Evolutionary conservation across 2,329 filamentous ascomycete species (phyloP).

Genomic region (Aspergillus alliaceus): DNA sequence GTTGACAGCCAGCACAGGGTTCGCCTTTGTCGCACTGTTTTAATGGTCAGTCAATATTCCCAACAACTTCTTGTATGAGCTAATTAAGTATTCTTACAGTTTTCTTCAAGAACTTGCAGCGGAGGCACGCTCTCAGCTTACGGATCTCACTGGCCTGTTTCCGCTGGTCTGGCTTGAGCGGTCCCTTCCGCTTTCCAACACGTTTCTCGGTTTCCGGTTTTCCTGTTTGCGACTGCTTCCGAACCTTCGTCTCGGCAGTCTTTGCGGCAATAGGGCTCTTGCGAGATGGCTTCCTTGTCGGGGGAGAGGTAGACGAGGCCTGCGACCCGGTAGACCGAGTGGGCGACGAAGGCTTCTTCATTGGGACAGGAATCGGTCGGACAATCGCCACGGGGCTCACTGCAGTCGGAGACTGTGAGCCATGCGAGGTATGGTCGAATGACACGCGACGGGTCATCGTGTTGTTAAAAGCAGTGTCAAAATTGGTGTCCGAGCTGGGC

Average conservation of each 20-base stretch:
- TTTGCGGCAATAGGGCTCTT: conserved; percentile 79
- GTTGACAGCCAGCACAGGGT: conserved; percentile 91
- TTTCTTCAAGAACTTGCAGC: conserved; percentile 99
- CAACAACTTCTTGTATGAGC: not conserved
- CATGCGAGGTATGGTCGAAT: conserved; percentile 44
- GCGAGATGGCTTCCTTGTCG: conserved; percentile 64
- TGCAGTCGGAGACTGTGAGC: conserved; percentile 45
- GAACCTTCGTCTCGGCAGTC: conserved; percentile 78
- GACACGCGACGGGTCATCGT: conserved; percentile 39
- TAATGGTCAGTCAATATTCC: not conserved
- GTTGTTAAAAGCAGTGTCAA: conserved; percentile 54
- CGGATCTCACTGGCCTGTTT: conserved; percentile 97
- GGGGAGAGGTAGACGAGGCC: conserved; percentile 65
- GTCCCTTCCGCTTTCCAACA: conserved; percentile 85
- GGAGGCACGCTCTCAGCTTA: conserved; percentile 87
- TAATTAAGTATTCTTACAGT: conserved; percentile 50
- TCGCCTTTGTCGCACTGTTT: conserved; percentile 84
- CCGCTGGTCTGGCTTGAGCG: conserved; percentile 86
- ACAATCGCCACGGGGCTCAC: conserved; percentile 69
- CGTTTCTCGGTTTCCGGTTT: conserved; percentile 93
- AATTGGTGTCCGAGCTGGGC: conserved; percentile 73
- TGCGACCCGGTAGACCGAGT: conserved; percentile 60
- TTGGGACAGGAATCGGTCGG: conserved; percentile 60
- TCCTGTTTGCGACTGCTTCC: conserved; percentile 68
- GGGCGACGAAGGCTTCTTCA: conserved; percentile 52